Conservation (phyloP, 768 basidiomycete species). For the Pulveroboletus sp. region DNA sequence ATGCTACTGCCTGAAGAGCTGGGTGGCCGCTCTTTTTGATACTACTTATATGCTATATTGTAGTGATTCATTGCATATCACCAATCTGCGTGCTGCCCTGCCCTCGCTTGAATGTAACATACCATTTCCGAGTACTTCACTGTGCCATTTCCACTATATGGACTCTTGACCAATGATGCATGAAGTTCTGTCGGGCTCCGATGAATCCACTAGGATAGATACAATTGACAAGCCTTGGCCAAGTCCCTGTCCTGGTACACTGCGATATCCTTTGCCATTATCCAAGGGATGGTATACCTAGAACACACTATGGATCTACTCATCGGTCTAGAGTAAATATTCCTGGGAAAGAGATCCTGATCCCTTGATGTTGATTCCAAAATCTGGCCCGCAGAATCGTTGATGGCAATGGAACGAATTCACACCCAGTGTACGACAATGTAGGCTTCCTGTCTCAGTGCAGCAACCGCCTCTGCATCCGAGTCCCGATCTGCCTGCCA, state of each 20-base stretch:
- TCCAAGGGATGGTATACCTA: not conserved
- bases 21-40: not conserved
- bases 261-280: too few relatives aligned
- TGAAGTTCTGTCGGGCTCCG: too few relatives aligned
- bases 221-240: too few relatives aligned
- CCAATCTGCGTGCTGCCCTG: slow-evolving; percentile 4
- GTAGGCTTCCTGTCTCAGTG: slow-evolving; percentile 71
- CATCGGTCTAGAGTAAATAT: not conserved
- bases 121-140: not conserved
- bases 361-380: not conserved
- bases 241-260: too few relatives aligned
- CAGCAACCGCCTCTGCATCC: slow-evolving; percentile 65
- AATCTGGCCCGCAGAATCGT: slow-evolving; percentile 11
- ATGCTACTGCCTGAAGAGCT: slow-evolving; percentile 46
- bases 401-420: slow-evolving; percentile 1
- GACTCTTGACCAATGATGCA: too few relatives aligned
- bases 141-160: too few relatives aligned
- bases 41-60: slow-evolving; percentile 2
- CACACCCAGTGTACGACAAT: slow-evolving; percentile 38
- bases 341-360: not conserved
- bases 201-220: not conserved
- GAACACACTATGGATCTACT: not conserved
- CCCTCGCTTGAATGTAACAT: slow-evolving; percentile 15
- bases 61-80: slow-evolving; percentile 1
- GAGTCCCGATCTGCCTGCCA: slow-evolving; percentile 72